Evolutionary conservation across 805 yeast species (phyloP), one percentile per base, ranked within the genome.

Genomic region (Wickerhamiella kurtzmanii): DNA sequence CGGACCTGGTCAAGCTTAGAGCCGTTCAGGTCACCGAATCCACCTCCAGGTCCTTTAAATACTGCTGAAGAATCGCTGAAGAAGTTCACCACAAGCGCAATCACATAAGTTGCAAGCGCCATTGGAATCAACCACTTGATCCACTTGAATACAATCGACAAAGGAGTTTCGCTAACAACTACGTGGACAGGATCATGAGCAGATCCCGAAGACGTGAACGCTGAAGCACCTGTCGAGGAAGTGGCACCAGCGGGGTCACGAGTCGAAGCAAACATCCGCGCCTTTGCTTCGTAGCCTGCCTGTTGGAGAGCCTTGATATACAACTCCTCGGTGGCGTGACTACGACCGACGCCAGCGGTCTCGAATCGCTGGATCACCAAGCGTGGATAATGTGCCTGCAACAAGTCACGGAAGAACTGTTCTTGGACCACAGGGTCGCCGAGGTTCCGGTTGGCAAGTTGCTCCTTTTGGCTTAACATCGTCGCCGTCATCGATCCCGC

Each of bases 331-430:
- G 96, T 83, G 52, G 82, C 94, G 2, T 77, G 73, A 48, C 83
- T 79, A 11, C 80, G 68, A 8, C 95, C 92, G 46, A 92, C 84
- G n/a, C 95, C 95, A 0, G 92, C 82, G 6, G 94, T 82, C 63
- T 94, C 97, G 62, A 76, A 94, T 50, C 99, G 75, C 48, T 92
- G 81, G n/a, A 89, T 86, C 4, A 92, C 95, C 46, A 89, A 80
- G 57, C 87, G 95, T n/a, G 98, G 97, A 61, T 86, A 92, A 65
- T 84, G 83, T 47, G 89, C 74, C 48, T 75, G 75, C 53, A 92
- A 64, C 43, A 92, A 69, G 13, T 77, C 71, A 51, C 75, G 74
- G 67, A 92, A 92, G 58, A 92, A 89, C 47, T 76, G 80, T 1
- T 94, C 88, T 66, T 92, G 99, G 4, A 75, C 69, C 3, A 61